These are phyloP conservation scores for Akanthomyces uredinophilus DNA, from an alignment of 2,329 filamentous ascomycete genomes.

Conservation along the genomic window DNA sequence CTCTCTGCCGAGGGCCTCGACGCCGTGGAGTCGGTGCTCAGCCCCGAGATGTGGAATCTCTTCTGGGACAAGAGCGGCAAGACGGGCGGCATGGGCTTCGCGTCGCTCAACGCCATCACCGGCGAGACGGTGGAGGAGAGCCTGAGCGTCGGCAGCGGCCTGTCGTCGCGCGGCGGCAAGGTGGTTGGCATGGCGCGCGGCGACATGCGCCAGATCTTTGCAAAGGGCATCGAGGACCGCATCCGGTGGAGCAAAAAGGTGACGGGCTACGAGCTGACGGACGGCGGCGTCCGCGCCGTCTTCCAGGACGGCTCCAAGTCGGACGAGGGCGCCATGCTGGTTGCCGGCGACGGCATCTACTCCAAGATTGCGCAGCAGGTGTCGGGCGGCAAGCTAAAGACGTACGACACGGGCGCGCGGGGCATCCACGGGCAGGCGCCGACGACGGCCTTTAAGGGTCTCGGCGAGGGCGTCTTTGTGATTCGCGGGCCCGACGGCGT, in stretches of 20 bases:
- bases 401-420: slow-evolving; percentile 58
- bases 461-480: slow-evolving; percentile 59
- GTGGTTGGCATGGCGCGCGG: slow-evolving; percentile 58
- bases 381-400: slow-evolving; percentile 51
- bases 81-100: slow-evolving; percentile 52
- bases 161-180: slow-evolving; percentile 51
- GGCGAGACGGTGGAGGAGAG: background rate
- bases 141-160: slow-evolving; percentile 14
- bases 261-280: slow-evolving; percentile 52
- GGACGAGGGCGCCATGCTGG: slow-evolving; percentile 51
- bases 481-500: slow-evolving; percentile 40
- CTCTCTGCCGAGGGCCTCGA: slow-evolving; percentile 52
- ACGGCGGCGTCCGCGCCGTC: slow-evolving; percentile 46
- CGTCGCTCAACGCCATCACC: slow-evolving; percentile 46
- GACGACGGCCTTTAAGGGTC: slow-evolving; percentile 52
- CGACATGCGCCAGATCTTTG: slow-evolving; percentile 56
- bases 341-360: slow-evolving; percentile 59
- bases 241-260: slow-evolving; percentile 54
- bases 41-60: slow-evolving; percentile 39
- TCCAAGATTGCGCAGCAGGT: slow-evolving; percentile 57
- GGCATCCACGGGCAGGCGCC: slow-evolving; percentile 63
- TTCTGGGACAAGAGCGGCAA: slow-evolving; percentile 58
- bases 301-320: slow-evolving; percentile 58
- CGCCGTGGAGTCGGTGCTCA: slow-evolving; percentile 55
- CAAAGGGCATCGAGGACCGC: slow-evolving; percentile 48